Evolutionary conservation across 257 asterid species (phyloP).

Genomic region (Coffea eugenioides): DNA sequence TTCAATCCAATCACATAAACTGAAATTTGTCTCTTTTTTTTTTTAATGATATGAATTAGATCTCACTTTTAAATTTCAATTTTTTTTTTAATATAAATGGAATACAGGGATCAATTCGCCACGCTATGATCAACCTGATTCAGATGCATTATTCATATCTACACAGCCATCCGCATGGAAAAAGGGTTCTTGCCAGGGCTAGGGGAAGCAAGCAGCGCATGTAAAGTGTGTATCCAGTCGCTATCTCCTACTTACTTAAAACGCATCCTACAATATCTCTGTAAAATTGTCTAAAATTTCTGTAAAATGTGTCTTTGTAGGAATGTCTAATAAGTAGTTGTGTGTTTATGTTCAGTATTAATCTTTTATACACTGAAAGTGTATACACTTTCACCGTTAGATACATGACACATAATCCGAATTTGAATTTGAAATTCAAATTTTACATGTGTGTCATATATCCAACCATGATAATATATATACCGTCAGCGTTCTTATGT

Average conservation of each 20-base stretch:
- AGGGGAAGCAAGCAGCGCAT: constrained; percentile 28
- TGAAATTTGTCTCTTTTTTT: neutral
- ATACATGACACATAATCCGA: too few species aligned
- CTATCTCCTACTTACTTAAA: neutral
- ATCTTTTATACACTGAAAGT: too few species aligned
- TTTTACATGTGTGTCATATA: too few species aligned
- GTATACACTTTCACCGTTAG: too few species aligned
- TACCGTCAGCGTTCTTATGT: neutral
- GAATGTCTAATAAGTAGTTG: neutral
- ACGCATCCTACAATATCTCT: neutral
- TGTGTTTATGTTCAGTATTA: neutral
- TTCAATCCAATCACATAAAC: neutral
- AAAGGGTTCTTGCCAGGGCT: constrained; percentile 45
- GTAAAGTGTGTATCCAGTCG: neutral
- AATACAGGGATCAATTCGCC: constrained; percentile 39
- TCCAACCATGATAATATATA: too few species aligned
- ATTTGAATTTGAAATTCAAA: too few species aligned
- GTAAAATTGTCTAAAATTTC: neutral
- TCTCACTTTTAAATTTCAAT: neutral
- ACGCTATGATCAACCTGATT: constrained; percentile 24
- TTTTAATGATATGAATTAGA: neutral
- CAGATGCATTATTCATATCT: constrained; percentile 21
- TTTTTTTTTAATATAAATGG: neutral
- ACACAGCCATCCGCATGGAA: constrained; percentile 75
- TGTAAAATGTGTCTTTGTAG: neutral